phyloP scores from a whole-genome alignment of 257 asterid species.

The Thymus mandschuricus region DNA sequence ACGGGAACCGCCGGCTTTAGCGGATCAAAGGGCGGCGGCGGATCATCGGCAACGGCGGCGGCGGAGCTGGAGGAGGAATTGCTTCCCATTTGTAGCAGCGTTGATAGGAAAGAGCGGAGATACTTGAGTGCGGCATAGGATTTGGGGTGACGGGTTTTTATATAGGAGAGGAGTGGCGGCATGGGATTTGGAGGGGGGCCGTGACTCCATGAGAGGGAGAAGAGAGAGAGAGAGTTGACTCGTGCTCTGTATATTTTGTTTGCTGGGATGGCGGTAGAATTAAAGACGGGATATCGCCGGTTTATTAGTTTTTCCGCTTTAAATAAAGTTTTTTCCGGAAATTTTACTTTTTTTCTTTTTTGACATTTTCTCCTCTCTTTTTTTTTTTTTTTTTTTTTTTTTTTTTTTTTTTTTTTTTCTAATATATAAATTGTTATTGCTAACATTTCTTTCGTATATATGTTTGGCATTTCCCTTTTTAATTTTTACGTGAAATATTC shows the following conservation, averaged over 20 bases:
- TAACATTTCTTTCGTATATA: too few relatives aligned
- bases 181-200: constrained; percentile 26
- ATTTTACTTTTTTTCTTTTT: not conserved
- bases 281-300: not conserved
- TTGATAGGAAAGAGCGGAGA: constrained; percentile 42
- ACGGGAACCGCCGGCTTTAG: constrained; percentile 61
- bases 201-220: constrained; percentile 32
- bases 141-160: constrained; percentile 53
- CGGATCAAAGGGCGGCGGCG: constrained; percentile 73
- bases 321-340: not conserved
- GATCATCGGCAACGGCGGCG: constrained; percentile 25
- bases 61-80: constrained; percentile 11
- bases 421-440: too few relatives aligned
- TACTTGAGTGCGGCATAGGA: constrained; percentile 45
- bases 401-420: too few relatives aligned
- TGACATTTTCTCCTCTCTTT: too few relatives aligned
- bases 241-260: not conserved
- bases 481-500: too few relatives aligned
- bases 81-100: constrained; percentile 33
- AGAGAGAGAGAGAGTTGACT: constrained; percentile 28
- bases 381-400: too few relatives aligned
- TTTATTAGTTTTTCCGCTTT: not conserved
- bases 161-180: constrained; percentile 47
- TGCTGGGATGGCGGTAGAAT: constrained; percentile 5
- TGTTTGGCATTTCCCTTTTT: too few relatives aligned